phyloP scores from a whole-genome alignment of 139 green algal species.

The Desmodesmus armatus region DNA sequence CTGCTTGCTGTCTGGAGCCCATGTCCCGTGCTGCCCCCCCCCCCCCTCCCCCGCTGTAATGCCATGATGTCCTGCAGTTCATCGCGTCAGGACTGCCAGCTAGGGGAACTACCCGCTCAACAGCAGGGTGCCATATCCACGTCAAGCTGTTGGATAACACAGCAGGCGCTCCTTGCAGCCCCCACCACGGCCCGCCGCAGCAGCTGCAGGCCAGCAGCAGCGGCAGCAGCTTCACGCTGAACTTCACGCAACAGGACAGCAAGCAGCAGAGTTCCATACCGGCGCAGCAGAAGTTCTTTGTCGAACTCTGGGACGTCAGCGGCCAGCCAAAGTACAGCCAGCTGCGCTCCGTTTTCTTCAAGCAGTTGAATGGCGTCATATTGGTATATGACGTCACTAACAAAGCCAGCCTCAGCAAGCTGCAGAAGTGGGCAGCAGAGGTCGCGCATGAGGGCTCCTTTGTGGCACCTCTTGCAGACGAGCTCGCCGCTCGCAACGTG shows the following conservation, averaged over 20 bases:
- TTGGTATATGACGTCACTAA: conserved; percentile 46
- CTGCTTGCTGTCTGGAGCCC: no score
- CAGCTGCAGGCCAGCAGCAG: no score
- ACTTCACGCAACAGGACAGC: no score
- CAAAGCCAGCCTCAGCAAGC: background rate
- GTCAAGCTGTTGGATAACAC: conserved; percentile 25
- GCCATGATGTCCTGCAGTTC: no score
- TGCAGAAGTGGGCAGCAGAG: conserved; percentile 37
- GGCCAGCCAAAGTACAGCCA: conserved; percentile 38
- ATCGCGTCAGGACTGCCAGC: conserved; percentile 6
- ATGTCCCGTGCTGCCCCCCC: no score
- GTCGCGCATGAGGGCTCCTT: conserved; percentile 36
- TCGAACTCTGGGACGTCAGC: conserved; percentile 55
- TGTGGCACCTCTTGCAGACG: conserved; percentile 21
- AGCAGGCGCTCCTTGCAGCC: background rate
- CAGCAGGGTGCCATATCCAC: conserved; percentile 30
- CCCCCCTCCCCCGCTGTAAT: no score
- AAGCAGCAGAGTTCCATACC: no score
- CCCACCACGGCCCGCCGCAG: no score
- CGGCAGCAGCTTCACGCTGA: no score
- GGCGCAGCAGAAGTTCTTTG: conserved; percentile 19
- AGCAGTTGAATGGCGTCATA: conserved; percentile 49
- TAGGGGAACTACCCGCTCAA: conserved; percentile 2
- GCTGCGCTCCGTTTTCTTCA: conserved; percentile 44
- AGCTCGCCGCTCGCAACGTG: conserved; percentile 41